Conservation (phyloP, 73 alveolate species). For the Urostyla sp. region DNA sequence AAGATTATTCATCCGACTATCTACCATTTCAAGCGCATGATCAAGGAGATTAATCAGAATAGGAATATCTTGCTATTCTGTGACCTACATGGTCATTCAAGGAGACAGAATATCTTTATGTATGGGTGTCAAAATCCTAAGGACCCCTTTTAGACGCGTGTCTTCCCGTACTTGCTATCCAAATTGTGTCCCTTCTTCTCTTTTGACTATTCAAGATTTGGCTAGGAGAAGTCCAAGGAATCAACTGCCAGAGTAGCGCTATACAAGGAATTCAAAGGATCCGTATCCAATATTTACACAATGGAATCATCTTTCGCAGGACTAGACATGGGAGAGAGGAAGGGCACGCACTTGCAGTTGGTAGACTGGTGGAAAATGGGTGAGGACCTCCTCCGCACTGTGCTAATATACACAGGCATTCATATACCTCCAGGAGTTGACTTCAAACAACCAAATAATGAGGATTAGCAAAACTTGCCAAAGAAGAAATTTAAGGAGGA, state of each 20-base stretch:
- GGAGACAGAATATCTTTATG: slow-evolving; percentile 86
- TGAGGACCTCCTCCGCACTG: slow-evolving; percentile 80
- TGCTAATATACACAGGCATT: slow-evolving; percentile 59
- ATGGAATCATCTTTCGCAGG: slow-evolving; percentile 62
- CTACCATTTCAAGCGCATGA: slow-evolving; percentile 59
- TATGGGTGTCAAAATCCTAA: slow-evolving; percentile 75
- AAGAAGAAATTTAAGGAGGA: slow-evolving; percentile 43
- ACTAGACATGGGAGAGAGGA: slow-evolving; percentile 32
- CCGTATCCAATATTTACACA: slow-evolving; percentile 54
- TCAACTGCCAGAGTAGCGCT: slow-evolving; percentile 62
- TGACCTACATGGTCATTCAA: slow-evolving; percentile 96
- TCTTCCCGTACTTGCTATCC: slow-evolving; percentile 47
- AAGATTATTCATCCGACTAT: slow-evolving; percentile 81
- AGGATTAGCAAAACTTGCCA: slow-evolving; percentile 3
- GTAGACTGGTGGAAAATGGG: slow-evolving; percentile 80
- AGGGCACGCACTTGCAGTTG: slow-evolving; percentile 71
- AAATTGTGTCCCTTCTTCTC: slow-evolving; percentile 53
- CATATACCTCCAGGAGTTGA: slow-evolving; percentile 49
- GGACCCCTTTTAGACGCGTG: slow-evolving; percentile 18
- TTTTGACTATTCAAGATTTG: slow-evolving; percentile 60
- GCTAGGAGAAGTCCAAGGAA: slow-evolving; percentile 44
- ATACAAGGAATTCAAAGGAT: slow-evolving; percentile 52
- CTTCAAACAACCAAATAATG: slow-evolving; percentile 4
- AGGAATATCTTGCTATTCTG: slow-evolving; percentile 60
- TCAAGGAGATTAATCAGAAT: slow-evolving; percentile 11